Evolutionary conservation across 148 eudicot species (phyloP).

Genomic region (Chenopodium formosanum): DNA sequence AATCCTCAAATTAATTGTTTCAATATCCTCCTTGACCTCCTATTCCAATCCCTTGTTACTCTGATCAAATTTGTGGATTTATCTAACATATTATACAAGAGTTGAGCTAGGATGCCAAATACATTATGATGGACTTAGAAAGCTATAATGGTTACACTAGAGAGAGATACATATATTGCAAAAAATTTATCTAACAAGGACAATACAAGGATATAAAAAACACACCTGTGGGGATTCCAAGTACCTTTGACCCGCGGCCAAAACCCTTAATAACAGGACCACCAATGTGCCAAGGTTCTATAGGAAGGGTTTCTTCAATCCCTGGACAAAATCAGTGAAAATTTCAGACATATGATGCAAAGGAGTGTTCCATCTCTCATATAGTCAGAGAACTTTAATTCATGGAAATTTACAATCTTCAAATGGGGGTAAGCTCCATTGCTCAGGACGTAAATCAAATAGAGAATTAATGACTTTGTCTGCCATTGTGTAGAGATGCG

Average conservation of each 20-base stretch:
- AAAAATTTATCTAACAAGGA: not conserved
- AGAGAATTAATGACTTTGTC: conserved; percentile 84
- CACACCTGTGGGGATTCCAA: conserved; percentile 95
- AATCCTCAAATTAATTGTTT: not conserved
- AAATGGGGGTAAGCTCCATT: conserved; percentile 87
- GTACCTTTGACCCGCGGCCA: conserved; percentile 96
- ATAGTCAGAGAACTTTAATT: not conserved
- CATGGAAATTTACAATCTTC: conserved; percentile 65
- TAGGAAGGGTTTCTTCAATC: conserved; percentile 75
- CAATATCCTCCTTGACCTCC: not conserved
- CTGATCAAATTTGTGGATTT: not conserved
- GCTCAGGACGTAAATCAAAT: conserved; percentile 76
- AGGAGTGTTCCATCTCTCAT: not conserved
- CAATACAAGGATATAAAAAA: not conserved
- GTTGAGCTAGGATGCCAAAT: not conserved
- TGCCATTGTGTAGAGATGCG: conserved; percentile 64
- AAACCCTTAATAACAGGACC: conserved; percentile 96
- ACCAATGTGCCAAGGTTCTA: conserved; percentile 86
- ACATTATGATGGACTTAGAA: not conserved
- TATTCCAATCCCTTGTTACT: not conserved
- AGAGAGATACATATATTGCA: not conserved
- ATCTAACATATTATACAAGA: not conserved
- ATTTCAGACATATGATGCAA: not conserved
- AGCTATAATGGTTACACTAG: too few species aligned
- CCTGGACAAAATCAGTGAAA: conserved; percentile 34